Conservation (phyloP, 148 eudicot genomes). For the Pharnaceum exiguum region DNA sequence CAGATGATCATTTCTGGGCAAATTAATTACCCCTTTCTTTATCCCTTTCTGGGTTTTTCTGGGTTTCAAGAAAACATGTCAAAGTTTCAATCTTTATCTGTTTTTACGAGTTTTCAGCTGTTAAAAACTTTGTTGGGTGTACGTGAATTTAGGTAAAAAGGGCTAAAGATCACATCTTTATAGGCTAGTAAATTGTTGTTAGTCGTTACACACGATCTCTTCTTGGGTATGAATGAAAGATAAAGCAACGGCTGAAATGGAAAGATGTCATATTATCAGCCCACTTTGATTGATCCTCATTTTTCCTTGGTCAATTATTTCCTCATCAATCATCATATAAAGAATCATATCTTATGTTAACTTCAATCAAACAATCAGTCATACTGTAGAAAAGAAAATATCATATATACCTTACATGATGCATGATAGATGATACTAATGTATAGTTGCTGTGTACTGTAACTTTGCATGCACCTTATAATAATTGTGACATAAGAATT, state of each 20-base stretch:
- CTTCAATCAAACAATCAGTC: not conserved
- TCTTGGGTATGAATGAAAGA: not conserved
- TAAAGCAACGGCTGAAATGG: constrained; percentile 26
- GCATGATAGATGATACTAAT: not conserved
- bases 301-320: not conserved
- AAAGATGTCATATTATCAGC: constrained; percentile 12
- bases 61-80: no score
- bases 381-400: not conserved
- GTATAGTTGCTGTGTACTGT: not conserved
- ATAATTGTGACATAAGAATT: not conserved
- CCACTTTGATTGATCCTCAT: constrained; percentile 24
- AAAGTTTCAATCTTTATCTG: no score
- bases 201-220: not conserved
- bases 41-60: constrained; percentile 1
- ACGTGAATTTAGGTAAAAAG: not conserved
- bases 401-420: not conserved
- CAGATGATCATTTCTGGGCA: not conserved
- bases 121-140: not conserved
- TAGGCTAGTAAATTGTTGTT: not conserved
- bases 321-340: constrained; percentile 3
- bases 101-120: not conserved
- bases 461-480: no score
- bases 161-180: not conserved
- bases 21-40: not conserved
- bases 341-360: constrained; percentile 10